These are phyloP conservation scores for Cytospora piceae DNA, from an alignment of 2,329 filamentous ascomycete species.

Conservation along the genomic window DNA sequence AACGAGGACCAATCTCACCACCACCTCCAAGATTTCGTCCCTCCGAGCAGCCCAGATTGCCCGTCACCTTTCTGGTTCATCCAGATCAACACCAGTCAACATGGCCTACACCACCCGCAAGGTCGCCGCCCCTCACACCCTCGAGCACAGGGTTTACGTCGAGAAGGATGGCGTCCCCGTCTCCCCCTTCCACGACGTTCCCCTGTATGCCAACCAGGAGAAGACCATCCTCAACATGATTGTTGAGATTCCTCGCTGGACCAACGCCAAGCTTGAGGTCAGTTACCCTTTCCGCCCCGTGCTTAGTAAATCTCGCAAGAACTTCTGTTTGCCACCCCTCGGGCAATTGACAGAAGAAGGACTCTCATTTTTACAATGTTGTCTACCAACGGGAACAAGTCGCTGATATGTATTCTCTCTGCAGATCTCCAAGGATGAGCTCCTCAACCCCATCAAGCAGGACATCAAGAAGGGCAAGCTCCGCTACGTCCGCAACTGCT, in stretches of 20 bases:
- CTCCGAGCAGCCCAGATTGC: constrained; percentile 58
- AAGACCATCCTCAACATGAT: constrained; percentile 98
- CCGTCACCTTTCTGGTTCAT: constrained; percentile 53
- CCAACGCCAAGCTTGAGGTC: constrained; percentile 99
- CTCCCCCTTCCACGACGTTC: constrained; percentile 98
- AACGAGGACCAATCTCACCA: constrained; percentile 30
- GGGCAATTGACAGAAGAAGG: neutral
- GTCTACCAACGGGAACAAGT: neutral
- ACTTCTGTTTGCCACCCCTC: neutral
- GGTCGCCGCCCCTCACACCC: constrained; percentile 85
- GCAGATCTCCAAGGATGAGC: constrained; percentile 98
- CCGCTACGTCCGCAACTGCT: constrained; percentile 99
- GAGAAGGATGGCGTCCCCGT: constrained; percentile 95
- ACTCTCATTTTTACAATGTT: neutral
- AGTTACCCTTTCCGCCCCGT: constrained; percentile 38
- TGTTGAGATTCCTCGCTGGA: constrained; percentile 99
- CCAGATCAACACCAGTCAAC: constrained; percentile 33
- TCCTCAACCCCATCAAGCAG: constrained; percentile 99
- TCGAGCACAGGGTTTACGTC: constrained; percentile 96
- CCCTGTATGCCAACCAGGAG: constrained; percentile 95
- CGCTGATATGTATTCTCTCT: neutral
- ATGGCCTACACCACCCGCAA: constrained; percentile 75
- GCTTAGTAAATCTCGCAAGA: neutral
- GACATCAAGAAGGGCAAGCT: constrained; percentile 99
- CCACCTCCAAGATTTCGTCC: constrained; percentile 49